Evolutionary conservation across 2,329 filamentous ascomycete species (phyloP).

Genomic region (Escovopsis sp.): DNA sequence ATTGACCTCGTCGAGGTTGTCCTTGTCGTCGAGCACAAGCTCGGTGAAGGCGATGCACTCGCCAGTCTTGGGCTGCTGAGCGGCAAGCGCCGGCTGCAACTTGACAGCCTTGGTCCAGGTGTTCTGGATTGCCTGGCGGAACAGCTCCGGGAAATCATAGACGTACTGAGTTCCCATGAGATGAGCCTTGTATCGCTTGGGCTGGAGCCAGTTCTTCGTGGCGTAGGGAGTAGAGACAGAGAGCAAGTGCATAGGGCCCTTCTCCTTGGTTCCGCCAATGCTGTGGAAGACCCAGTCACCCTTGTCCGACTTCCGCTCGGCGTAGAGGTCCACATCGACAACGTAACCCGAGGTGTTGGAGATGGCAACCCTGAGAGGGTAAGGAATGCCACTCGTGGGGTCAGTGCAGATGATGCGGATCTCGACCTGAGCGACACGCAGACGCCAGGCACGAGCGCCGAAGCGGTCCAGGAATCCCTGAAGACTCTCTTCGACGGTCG

Average conservation of each 20-base stretch:
- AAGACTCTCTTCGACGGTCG: slow-evolving; percentile 83
- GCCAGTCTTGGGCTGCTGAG: slow-evolving; percentile 70
- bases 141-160: slow-evolving; percentile 98
- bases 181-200: slow-evolving; percentile 98
- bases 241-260: slow-evolving; percentile 87
- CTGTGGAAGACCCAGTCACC: slow-evolving; percentile 98
- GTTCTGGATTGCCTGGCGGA: slow-evolving; percentile 95
- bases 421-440: slow-evolving; percentile 92
- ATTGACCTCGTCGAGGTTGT: slow-evolving; percentile 83
- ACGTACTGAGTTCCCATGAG: slow-evolving; percentile 99
- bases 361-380: slow-evolving; percentile 89
- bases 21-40: slow-evolving; percentile 85
- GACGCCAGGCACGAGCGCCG: slow-evolving; percentile 84
- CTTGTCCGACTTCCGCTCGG: slow-evolving; percentile 95
- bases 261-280: slow-evolving; percentile 87
- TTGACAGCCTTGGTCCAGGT: slow-evolving; percentile 68
- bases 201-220: slow-evolving; percentile 96
- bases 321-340: slow-evolving; percentile 94
- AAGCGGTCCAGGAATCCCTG: slow-evolving; percentile 95
- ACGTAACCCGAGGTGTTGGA: slow-evolving; percentile 98
- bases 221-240: slow-evolving; percentile 86
- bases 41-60: slow-evolving; percentile 92
- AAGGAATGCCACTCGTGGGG: slow-evolving; percentile 64
- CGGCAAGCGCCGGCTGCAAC: slow-evolving; percentile 56
- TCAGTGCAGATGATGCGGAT: slow-evolving; percentile 98